A percentile compares a stretch with the other conserved stretches of the same genome.
These are phyloP conservation scores for Cruciata laevipes DNA, from an alignment of 257 asterid genomes.

Conservation along the genomic window DNA sequence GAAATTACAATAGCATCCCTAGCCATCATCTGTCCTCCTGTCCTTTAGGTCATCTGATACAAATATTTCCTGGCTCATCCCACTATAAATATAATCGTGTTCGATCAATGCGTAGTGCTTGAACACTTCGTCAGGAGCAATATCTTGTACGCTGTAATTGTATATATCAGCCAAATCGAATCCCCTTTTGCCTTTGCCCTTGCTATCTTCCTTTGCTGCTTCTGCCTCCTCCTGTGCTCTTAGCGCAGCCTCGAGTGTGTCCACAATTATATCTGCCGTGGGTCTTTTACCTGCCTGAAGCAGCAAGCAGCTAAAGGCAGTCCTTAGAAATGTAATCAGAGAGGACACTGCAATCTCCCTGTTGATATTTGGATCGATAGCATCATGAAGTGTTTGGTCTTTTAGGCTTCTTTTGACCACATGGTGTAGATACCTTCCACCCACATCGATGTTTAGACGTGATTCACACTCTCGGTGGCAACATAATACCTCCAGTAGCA, in stretches of 20 bases:
- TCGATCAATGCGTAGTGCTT: neutral
- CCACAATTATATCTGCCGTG: neutral
- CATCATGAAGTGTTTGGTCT: neutral
- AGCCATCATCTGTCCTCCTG: neutral
- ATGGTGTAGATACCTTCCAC: neutral
- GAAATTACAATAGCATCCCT: no score
- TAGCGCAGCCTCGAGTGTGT: neutral
- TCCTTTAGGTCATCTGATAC: neutral
- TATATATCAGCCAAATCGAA: slow-evolving; percentile 4
- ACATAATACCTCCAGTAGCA: slow-evolving; percentile 12
- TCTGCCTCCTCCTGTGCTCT: neutral
- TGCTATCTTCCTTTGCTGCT: neutral
- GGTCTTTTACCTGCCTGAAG: slow-evolving; percentile 1
- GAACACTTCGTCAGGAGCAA: neutral
- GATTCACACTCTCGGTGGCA: neutral
- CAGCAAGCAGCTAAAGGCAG: slow-evolving; percentile 2
- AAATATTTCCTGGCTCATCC: neutral
- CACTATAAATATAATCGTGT: neutral
- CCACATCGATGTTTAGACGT: no score
- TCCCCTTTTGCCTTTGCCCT: neutral
- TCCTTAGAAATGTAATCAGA: slow-evolving; percentile 4
- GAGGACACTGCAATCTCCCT: neutral
- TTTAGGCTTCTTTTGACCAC: neutral
- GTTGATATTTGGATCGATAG: neutral
- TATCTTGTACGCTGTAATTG: neutral